Evolutionary conservation across 164 flowering plant species (phyloP).

Genomic region (Aristolochia contorta): DNA sequence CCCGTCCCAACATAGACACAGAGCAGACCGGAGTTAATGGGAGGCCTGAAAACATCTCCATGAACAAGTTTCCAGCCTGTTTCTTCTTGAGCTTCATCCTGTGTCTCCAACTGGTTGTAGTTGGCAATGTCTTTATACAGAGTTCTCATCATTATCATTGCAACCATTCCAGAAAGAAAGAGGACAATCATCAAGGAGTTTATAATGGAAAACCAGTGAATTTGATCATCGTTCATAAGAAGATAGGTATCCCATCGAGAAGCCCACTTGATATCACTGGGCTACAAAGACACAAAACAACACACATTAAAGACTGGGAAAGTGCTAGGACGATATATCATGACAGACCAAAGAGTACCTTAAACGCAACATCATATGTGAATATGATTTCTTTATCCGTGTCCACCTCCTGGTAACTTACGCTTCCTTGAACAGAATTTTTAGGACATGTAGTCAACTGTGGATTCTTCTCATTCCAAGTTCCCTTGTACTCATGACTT

Average conservation of each 20-base stretch:
- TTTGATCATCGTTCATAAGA: conserved; percentile 34
- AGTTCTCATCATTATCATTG: conserved; percentile 52
- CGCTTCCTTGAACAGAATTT: conserved; percentile 50
- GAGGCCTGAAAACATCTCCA: conserved; percentile 38
- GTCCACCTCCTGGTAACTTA: conserved; percentile 77
- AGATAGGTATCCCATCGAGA: conserved; percentile 47
- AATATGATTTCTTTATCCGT: conserved; percentile 41
- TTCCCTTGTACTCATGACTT: conserved; percentile 70
- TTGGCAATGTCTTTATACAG: conserved; percentile 38
- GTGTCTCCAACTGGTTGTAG: conserved; percentile 41
- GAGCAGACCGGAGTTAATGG: conserved; percentile 26
- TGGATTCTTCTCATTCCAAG: conserved; percentile 86
- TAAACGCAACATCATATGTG: conserved; percentile 41
- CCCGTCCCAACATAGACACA: conserved; percentile 45
- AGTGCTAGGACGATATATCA: neutral
- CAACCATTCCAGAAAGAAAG: conserved; percentile 46
- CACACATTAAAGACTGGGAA: neutral
- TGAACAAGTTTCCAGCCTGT: conserved; percentile 37
- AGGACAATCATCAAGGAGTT: conserved; percentile 45
- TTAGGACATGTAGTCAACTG: conserved; percentile 78
- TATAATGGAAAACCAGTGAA: conserved; percentile 40
- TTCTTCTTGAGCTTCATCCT: conserved; percentile 42
- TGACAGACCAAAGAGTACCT: conserved; percentile 18
- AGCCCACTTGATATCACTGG: conserved; percentile 48
- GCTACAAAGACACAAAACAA: conserved; percentile 12